Evolutionary conservation across 148 eudicot genomes (phyloP).

Genomic region (Camellia sinensis): DNA sequence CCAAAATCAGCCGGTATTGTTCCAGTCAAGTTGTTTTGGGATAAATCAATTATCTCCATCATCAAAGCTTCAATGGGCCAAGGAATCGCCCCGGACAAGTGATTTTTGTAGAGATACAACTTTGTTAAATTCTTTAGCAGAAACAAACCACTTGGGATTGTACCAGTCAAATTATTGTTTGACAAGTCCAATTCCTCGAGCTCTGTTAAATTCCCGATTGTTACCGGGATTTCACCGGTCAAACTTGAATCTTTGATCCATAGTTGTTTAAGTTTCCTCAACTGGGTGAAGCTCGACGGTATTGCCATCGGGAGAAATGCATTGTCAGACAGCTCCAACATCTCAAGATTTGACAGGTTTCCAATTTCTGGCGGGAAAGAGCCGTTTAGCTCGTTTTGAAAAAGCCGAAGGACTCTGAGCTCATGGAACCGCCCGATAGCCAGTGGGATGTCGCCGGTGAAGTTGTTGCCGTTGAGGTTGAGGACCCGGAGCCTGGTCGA

Average conservation of each 20-base stretch:
- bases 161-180: conserved; percentile 20
- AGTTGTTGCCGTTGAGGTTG: conserved; percentile 26
- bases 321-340: conserved; percentile 12
- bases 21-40: conserved; percentile 28
- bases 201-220: conserved; percentile 20
- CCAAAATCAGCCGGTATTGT: conserved; percentile 34
- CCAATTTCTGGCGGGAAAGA: conserved; percentile 39
- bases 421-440: conserved; percentile 20
- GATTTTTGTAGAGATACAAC: conserved; percentile 28
- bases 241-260: conserved; percentile 21
- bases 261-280: conserved; percentile 28
- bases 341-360: conserved; percentile 26
- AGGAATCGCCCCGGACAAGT: conserved; percentile 30
- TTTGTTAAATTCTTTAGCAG: conserved; percentile 24
- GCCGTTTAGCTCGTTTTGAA: conserved; percentile 18
- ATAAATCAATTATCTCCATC: conserved; percentile 28
- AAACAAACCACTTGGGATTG: conserved; percentile 29
- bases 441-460: conserved; percentile 39
- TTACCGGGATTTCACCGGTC: conserved; percentile 31
- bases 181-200: conserved; percentile 29
- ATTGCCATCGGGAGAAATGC: conserved; percentile 20
- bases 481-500: conserved; percentile 16
- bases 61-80: conserved; percentile 22
- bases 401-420: conserved; percentile 20
- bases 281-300: conserved; percentile 19